These are phyloP conservation scores for Aspergillus chevalieri DNA, from an alignment of 2,329 filamentous ascomycete genomes.

Conservation along the genomic window DNA sequence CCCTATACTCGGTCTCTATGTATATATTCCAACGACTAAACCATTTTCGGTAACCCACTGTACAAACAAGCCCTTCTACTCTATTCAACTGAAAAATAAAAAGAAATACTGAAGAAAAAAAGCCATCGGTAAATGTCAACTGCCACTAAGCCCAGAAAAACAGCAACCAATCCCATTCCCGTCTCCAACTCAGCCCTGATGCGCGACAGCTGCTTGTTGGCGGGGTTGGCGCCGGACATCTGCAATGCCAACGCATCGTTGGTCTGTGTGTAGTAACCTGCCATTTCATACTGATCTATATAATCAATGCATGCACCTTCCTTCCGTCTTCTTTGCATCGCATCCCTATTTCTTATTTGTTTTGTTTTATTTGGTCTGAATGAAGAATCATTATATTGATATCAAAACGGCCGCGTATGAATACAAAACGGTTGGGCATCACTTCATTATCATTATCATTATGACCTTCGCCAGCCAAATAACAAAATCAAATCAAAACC, in stretches of 20 bases:
- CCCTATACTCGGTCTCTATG: no score
- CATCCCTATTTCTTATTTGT: no score
- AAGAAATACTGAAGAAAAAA: no score
- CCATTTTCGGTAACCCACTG: no score
- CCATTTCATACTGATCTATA: conserved; percentile 4
- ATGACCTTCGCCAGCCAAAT: no score
- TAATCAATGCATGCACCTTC: not conserved
- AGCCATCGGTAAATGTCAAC: not conserved
- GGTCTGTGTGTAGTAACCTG: conserved; percentile 19
- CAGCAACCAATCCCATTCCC: not conserved
- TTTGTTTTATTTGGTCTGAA: no score
- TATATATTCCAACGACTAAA: no score
- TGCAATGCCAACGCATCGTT: conserved; percentile 26
- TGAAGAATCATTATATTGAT: no score
- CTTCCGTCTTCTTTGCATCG: not conserved
- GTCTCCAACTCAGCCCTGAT: not conserved
- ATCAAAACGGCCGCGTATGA: not conserved
- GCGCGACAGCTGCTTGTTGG: not conserved
- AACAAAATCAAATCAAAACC: no score
- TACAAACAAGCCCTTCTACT: no score
- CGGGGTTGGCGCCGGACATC: conserved; percentile 5
- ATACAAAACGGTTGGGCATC: not conserved
- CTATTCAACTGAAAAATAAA: no score
- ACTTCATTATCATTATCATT: no score
- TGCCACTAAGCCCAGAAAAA: not conserved